A percentile compares a stretch with the other conserved stretches of the same genome.
Evolutionary conservation across 495 filamentous ascomycete species (phyloP).

Genomic region (Podospora pseudopauciseta): DNA sequence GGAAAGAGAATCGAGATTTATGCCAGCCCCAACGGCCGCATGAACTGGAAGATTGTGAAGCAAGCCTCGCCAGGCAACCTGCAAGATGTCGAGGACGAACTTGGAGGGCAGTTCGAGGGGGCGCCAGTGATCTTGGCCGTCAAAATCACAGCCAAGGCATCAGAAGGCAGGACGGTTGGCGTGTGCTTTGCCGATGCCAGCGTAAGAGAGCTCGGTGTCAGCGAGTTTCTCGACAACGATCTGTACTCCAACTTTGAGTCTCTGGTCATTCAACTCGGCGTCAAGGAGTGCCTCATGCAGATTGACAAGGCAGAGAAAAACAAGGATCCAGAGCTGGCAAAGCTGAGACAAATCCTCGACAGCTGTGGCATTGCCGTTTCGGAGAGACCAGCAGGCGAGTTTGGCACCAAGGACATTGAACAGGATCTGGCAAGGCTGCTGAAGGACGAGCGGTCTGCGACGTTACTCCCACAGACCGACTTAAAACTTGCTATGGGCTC

Average conservation of each 20-base stretch:
- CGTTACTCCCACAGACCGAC: conserved; percentile 82
- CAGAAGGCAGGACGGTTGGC: conserved; percentile 80
- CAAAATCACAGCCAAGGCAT: conserved; percentile 82
- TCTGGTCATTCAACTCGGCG: conserved; percentile 90
- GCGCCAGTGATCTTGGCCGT: conserved; percentile 93
- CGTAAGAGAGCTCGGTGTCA: conserved; percentile 91
- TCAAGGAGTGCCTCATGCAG: conserved; percentile 87
- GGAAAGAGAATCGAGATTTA: conserved; percentile 91
- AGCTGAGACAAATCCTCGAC: conserved; percentile 83
- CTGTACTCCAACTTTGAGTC: conserved; percentile 98
- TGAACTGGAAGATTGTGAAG: conserved; percentile 87
- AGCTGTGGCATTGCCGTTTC: conserved; percentile 86
- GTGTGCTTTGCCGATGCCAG: conserved; percentile 98
- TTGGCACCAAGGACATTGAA: conserved; percentile 89
- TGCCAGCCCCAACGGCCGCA: conserved; percentile 66
- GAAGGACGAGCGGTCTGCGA: conserved; percentile 75
- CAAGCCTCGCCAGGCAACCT: conserved; percentile 93
- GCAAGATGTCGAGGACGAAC: conserved; percentile 95
- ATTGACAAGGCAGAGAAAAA: conserved; percentile 62
- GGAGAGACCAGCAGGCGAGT: conserved; percentile 71
- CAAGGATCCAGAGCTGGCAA: conserved; percentile 85
- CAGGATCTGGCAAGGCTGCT: conserved; percentile 86
- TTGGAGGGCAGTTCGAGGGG: conserved; percentile 80
- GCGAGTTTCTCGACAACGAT: conserved; percentile 97
- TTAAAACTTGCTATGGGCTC: conserved; percentile 96